Evolutionary conservation across 495 filamentous ascomycete genomes (phyloP), one percentile per base, ranked within the genome.

Genomic region (Penicillium odoratum): DNA sequence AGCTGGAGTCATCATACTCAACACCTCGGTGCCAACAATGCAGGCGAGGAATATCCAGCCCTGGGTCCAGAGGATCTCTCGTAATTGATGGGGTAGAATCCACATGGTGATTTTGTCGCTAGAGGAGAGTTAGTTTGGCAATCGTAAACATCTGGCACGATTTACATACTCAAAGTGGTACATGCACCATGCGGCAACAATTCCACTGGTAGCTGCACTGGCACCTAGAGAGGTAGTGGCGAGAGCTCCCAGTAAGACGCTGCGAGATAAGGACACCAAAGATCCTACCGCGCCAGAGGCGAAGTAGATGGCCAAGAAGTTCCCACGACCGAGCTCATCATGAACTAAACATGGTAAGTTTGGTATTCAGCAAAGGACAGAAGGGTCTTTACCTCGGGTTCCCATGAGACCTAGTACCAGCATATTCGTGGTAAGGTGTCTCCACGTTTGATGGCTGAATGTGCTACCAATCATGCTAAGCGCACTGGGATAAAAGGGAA

Each of bases 291-390:
- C 81, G 42, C 91, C 93, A 4, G 83, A 77, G 0, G 83, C 72
- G 38, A 95, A 62, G 69, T 91, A 95, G 6, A 96, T 75, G 7
- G 87, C 85, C 4, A 98, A 76, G 72, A 97, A 96, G 57, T 86
- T 83, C 40, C 88, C 92, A 18, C 93, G 83, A 42, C 92, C 93
- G 52, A 97, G 81, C 53, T 96, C 87, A 63, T 97, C 92, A 75
- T 96, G 90, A 13, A 94, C 81, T 81, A 57, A 59, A 30, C n/a
- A 15, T 57, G 57, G 58, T 48, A 31, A 31, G 18, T 9, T 42
- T 26, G 46, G 31, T 29, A 18, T 13, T n/a, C 36, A 40, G 18
- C 3, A 16, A 13, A 29, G 6, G 26, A 11, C 21, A 45, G 21
- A 42, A 13, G n/a, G 28, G 9, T 42, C 61, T 78, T 72, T 74